These are phyloP conservation scores for Globisporangium solare DNA, from an alignment of 352 stramenopile species.

Conservation along the genomic window DNA sequence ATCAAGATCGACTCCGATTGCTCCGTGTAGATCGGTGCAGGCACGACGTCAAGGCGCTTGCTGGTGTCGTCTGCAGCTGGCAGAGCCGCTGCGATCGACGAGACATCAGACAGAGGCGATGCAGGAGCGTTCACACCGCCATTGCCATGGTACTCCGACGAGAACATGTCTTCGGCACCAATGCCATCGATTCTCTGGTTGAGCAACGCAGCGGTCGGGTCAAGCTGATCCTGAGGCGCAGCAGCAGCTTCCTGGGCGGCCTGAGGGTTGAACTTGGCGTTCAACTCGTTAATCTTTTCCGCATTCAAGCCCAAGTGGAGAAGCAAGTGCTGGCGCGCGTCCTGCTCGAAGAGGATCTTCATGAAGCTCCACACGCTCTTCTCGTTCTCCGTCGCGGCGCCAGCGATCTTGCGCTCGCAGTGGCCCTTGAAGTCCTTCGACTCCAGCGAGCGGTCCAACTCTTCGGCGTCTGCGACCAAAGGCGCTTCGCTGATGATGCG, in stretches of 20 bases:
- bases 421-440: slow-evolving; percentile 91
- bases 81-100: slow-evolving; percentile 39
- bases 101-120: slow-evolving; percentile 43
- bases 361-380: slow-evolving; percentile 89
- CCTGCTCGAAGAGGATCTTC: slow-evolving; percentile 94
- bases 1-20: slow-evolving; percentile 92
- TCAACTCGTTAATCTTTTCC: slow-evolving; percentile 86
- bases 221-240: slow-evolving; percentile 18
- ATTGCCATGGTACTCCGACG: slow-evolving; percentile 59
- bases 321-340: slow-evolving; percentile 93
- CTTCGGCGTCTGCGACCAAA: slow-evolving; percentile 83
- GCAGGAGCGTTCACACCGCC: slow-evolving; percentile 21
- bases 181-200: slow-evolving; percentile 68
- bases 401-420: slow-evolving; percentile 87
- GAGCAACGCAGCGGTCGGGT: slow-evolving; percentile 43
- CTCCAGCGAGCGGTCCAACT: slow-evolving; percentile 89
- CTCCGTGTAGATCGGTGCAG: slow-evolving; percentile 76
- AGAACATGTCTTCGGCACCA: slow-evolving; percentile 75
- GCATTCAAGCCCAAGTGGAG: slow-evolving; percentile 94
- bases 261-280: slow-evolving; percentile 72
- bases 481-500: slow-evolving; percentile 71
- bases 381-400: slow-evolving; percentile 54
- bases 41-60: slow-evolving; percentile 59
- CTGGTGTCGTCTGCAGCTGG: slow-evolving; percentile 65
- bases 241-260: slow-evolving; percentile 23